Percentiles rank a stretch among this genome's conserved stretches.
Conservation (phyloP, 164 flowering plant species). For the Umbilicus rupestris region DNA sequence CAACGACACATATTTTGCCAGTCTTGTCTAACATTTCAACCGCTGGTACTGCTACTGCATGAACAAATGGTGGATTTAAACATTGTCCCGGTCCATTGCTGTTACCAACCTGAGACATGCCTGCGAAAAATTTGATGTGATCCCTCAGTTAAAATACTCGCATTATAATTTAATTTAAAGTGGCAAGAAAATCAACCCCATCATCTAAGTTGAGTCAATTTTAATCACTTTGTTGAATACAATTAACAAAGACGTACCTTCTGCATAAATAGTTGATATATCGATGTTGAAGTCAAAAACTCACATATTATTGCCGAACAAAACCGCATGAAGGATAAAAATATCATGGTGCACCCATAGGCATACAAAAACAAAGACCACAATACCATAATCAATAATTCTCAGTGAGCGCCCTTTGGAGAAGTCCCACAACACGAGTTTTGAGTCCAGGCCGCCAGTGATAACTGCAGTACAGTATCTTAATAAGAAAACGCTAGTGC, state of each 20-base stretch:
- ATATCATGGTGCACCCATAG: neutral
- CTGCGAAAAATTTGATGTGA: slow-evolving; percentile 20
- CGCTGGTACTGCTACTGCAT: slow-evolving; percentile 73
- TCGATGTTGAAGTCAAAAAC: neutral
- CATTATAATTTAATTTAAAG: neutral
- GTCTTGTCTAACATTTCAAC: slow-evolving; percentile 55
- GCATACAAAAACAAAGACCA: neutral
- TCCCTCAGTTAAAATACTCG: neutral
- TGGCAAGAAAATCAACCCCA: neutral
- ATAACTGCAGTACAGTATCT: slow-evolving; percentile 40
- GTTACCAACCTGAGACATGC: slow-evolving; percentile 26
- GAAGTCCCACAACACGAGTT: slow-evolving; percentile 86
- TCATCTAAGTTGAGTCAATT: neutral
- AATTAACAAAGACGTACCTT: too few species aligned
- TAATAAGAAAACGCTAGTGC: neutral
- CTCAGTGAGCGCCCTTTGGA: slow-evolving; percentile 69
- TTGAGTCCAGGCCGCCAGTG: slow-evolving; percentile 90
- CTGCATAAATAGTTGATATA: too few species aligned
- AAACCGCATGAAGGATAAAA: neutral
- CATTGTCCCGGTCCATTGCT: slow-evolving; percentile 41
- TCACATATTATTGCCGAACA: neutral
- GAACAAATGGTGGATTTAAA: slow-evolving; percentile 86
- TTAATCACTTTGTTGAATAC: neutral
- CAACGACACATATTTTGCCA: slow-evolving; percentile 68
- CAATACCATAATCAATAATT: slow-evolving; percentile 63